A percentile compares a stretch with the other conserved stretches of the same genome.
Evolutionary conservation across 768 basidiomycete genomes (phyloP).

Genomic region (Tephrocybe sp.): DNA sequence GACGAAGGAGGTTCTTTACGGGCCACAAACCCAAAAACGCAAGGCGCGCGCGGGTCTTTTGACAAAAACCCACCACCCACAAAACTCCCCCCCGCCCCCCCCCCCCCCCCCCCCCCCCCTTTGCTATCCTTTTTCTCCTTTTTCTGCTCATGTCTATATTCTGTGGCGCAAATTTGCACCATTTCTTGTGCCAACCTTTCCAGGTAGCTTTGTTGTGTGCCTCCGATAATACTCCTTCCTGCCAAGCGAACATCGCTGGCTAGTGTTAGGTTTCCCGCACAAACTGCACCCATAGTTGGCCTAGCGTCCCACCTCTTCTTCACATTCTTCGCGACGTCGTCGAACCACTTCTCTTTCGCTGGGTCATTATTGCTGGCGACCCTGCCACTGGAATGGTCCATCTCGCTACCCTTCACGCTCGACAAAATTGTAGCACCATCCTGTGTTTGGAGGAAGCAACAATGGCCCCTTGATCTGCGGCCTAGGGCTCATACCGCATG

Average conservation of each 20-base stretch:
- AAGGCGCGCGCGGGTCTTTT: too few species aligned
- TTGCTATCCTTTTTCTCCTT: too few species aligned
- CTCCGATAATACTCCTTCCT: background rate
- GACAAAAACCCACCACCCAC: too few species aligned
- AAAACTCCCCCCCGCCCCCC: too few species aligned
- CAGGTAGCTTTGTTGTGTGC: background rate
- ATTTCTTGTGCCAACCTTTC: background rate
- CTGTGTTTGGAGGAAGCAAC: background rate
- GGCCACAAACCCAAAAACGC: too few species aligned
- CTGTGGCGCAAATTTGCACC: background rate
- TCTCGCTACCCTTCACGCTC: background rate
- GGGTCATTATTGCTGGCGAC: too few species aligned
- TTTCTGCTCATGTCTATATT: background rate
- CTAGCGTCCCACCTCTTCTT: constrained; percentile 1
- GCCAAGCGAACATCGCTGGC: background rate
- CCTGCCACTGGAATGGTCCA: too few species aligned
- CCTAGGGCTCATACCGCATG: background rate
- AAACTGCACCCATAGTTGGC: background rate
- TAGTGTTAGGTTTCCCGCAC: constrained; percentile 1
- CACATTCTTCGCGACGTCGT: background rate
- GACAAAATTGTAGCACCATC: background rate
- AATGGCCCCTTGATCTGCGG: background rate
- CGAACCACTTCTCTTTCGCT: background rate
- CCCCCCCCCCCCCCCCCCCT: too few species aligned
- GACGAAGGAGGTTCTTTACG: too few species aligned